Conservation (phyloP, 169 alveolate species). For the Plasmodium falciparum region DNA sequence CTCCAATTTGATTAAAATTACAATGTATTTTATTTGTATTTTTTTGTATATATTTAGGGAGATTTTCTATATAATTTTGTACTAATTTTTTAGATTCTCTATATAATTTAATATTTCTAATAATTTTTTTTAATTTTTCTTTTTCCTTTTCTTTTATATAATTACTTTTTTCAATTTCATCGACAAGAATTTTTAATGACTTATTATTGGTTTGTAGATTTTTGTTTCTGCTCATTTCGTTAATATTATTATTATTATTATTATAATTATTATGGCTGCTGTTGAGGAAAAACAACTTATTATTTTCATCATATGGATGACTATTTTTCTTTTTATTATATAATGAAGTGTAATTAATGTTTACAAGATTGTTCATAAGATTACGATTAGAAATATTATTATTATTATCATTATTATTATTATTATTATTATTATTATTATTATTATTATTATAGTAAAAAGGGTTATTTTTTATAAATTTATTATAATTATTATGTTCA, state of each 20-base stretch:
- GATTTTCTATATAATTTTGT: constrained; percentile 73
- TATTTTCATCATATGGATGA: not conserved
- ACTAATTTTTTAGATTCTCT: constrained; percentile 69
- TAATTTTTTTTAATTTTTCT: constrained; percentile 68
- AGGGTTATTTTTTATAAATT: too few relatives aligned
- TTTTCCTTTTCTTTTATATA: constrained; percentile 34
- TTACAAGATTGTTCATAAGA: not conserved
- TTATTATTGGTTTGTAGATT: constrained; percentile 54
- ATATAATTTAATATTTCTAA: constrained; percentile 67
- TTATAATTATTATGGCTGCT: not conserved
- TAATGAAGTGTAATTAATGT: constrained; percentile 5
- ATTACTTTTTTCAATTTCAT: constrained; percentile 55
- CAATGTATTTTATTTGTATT: constrained; percentile 75
- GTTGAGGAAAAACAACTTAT: not conserved
- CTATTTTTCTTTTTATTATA: not conserved
- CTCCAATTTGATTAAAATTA: constrained; percentile 80
- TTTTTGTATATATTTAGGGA: constrained; percentile 74
- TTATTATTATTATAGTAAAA: not conserved
- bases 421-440: not conserved
- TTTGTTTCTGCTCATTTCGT: constrained; percentile 69
- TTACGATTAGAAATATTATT: not conserved
- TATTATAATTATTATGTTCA: too few relatives aligned
- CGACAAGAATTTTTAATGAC: constrained; percentile 49
- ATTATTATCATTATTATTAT: not conserved
- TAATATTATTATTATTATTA: constrained; percentile 33